Base-by-base conservation (phyloP, 2,329 filamentous ascomycete genomes). In the Penicillium sp. region DNA sequence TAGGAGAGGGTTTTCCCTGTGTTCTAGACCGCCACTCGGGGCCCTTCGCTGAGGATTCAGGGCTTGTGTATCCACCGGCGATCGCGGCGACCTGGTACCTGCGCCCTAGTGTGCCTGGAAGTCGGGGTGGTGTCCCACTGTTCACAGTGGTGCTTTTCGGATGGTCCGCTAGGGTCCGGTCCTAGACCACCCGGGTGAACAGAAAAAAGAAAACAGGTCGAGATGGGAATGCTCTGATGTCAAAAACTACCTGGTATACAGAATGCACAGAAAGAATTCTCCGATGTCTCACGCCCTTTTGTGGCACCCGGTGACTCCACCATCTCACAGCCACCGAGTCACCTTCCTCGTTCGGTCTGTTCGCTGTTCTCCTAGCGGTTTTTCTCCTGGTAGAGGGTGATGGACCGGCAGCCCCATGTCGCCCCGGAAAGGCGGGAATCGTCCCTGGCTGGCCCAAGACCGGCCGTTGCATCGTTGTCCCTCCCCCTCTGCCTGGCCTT, bases 21-120 rank as follows among this genome's bases (percentile, higher is more conserved):
- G 16, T 37, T 43, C 48, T 43, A 51, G 43, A 49, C 46, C 48
- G 46, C 43, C 33, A 42, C 21, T 45, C 38, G 19, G 11, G 25
- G 19, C 25, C 18, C 7, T 7, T 13, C 25, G 14, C 25, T 6
- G 5, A 7, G 25, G 5, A n/a, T n/a, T n/a, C n/a, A n/a, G n/a
- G n/a, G n/a, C n/a, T n/a, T n/a, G n/a, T n/a, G n/a, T n/a, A n/a
- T n/a, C n/a, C n/a, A n/a, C n/a, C n/a, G n/a, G n/a, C n/a, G n/a
- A n/a, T n/a, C n/a, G n/a, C 9, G n/a, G 32, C 41, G 27, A 23
- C 30, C 18, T 33, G 31, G 45, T 48, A 43, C 41, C 41, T 42
- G 37, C 41, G 33, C 30, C 29, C 20, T 39, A 31, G 41, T 31
- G 36, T 21, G n/a, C 32, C 27, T 21, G 11, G 21, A n/a, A n/a